Conservation (phyloP, 2,329 filamentous ascomycete species). For the Lasiodiplodia sp. region DNA sequence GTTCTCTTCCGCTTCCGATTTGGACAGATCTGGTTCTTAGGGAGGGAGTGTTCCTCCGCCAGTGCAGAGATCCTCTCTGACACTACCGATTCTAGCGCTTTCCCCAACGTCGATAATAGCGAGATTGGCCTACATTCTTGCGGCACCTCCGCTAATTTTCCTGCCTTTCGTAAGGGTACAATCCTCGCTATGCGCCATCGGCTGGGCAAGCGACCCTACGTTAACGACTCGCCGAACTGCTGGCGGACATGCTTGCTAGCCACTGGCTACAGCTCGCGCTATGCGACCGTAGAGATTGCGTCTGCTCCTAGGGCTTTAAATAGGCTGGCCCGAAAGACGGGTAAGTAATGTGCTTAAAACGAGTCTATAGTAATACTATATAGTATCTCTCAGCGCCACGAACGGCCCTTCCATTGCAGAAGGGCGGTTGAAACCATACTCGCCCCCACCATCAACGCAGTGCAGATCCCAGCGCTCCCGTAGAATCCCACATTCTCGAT, state of each 20-base stretch:
- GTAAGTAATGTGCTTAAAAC: too few relatives aligned
- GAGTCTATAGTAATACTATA: too few relatives aligned
- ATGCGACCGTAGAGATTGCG: too few relatives aligned
- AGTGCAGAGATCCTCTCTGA: slow-evolving; percentile 16
- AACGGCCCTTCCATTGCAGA: slow-evolving; percentile 2
- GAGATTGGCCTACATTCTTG: slow-evolving; percentile 40
- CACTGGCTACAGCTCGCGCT: too few relatives aligned
- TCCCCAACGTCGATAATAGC: slow-evolving; percentile 39
- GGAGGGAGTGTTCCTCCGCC: slow-evolving; percentile 6
- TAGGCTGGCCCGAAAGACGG: too few relatives aligned
- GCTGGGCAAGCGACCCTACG: neutral
- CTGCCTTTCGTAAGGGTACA: neutral
- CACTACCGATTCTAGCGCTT: slow-evolving; percentile 31
- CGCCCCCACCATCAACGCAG: slow-evolving; percentile 34
- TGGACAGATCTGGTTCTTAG: too few relatives aligned
- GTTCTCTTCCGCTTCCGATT: too few relatives aligned
- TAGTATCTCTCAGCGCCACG: neutral
- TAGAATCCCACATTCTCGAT: slow-evolving; percentile 44
- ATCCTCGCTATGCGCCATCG: neutral
- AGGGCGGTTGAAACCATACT: slow-evolving; percentile 31
- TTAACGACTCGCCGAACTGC: neutral
- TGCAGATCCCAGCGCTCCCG: slow-evolving; percentile 42
- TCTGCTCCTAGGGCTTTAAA: too few relatives aligned
- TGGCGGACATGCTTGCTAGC: too few relatives aligned
- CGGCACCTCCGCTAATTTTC: slow-evolving; percentile 28